A percentile compares a stretch with the other conserved stretches of the same genome.
Conservation (phyloP, 78 protist genomes). For the Dictyostelium purpureum region DNA sequence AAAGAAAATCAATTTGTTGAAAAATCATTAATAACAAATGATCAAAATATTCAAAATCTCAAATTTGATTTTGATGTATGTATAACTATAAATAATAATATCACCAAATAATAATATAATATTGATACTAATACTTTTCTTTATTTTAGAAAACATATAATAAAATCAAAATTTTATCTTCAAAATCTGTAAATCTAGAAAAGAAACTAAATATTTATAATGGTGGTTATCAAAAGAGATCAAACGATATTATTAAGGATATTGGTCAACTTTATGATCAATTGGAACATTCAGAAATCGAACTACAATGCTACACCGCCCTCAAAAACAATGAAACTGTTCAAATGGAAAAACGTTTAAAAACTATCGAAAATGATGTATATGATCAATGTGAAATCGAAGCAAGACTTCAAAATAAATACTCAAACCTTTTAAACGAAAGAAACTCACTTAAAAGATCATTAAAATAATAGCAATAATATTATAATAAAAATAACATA, state of each 20-base stretch:
- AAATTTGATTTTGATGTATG: neutral
- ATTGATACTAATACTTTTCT: neutral
- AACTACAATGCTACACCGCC: constrained; percentile 10
- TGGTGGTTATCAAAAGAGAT: constrained; percentile 36
- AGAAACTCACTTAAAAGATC: neutral
- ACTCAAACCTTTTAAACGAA: constrained; percentile 13
- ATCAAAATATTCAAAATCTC: neutral
- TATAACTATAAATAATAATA: neutral
- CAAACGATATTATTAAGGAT: neutral
- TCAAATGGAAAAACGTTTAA: constrained; percentile 30
- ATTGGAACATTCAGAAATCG: constrained; percentile 22
- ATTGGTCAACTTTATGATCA: neutral
- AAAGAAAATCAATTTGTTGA: constrained; percentile 14
- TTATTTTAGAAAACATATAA: neutral
- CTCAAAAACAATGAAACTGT: neutral
- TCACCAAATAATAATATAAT: too few species aligned
- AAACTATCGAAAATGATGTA: constrained; percentile 21
- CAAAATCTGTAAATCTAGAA: constrained; percentile 27
- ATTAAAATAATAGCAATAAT: neutral
- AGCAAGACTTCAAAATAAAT: constrained; percentile 43
- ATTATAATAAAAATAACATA: neutral
- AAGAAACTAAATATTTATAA: constrained; percentile 18
- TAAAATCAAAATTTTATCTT: neutral
- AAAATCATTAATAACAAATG: neutral
- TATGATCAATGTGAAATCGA: constrained; percentile 64